A percentile compares a stretch with the other conserved stretches of the same genome.
Evolutionary conservation across 805 yeast species (phyloP).

Genomic region (Clavispora vitiphila): DNA sequence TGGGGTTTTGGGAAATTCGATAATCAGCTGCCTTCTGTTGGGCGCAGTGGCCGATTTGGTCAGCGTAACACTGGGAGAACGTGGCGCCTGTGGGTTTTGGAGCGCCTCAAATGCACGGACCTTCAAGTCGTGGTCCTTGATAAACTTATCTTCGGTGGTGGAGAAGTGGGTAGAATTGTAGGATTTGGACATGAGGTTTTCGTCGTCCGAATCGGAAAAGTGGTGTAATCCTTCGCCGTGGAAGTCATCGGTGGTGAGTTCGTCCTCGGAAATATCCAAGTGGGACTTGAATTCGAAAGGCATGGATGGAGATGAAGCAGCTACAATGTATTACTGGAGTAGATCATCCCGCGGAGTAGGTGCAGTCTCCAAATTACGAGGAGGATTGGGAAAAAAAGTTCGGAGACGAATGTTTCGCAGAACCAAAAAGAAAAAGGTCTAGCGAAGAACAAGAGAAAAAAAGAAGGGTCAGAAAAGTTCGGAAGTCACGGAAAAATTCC

Average conservation of each 20-base stretch:
- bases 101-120: conserved; percentile 52
- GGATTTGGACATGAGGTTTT: conserved; percentile 26
- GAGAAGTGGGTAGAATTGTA: conserved; percentile 53
- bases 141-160: conserved; percentile 56
- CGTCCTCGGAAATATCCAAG: conserved; percentile 6
- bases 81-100: conserved; percentile 20
- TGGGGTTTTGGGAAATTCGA: conserved; percentile 29
- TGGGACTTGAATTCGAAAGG: neutral
- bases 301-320: too few relatives aligned
- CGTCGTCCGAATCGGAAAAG: conserved; percentile 20
- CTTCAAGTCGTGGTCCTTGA: conserved; percentile 66
- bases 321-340: too few relatives aligned
- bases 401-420: too few relatives aligned
- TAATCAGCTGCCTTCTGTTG: conserved; percentile 33
- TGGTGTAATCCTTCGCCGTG: conserved; percentile 6
- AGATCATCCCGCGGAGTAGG: too few relatives aligned
- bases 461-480: too few relatives aligned
- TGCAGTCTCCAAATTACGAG: too few relatives aligned
- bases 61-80: conserved; percentile 33
- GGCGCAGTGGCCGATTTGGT: neutral
- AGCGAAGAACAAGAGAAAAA: too few relatives aligned
- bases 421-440: too few relatives aligned
- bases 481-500: too few relatives aligned
- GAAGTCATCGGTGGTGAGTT: conserved; percentile 2
- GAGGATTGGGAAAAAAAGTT: too few relatives aligned